These are phyloP conservation scores for Cylindrotheca fusiformis DNA, from an alignment of 108 stramenopile species.

Conservation along the genomic window DNA sequence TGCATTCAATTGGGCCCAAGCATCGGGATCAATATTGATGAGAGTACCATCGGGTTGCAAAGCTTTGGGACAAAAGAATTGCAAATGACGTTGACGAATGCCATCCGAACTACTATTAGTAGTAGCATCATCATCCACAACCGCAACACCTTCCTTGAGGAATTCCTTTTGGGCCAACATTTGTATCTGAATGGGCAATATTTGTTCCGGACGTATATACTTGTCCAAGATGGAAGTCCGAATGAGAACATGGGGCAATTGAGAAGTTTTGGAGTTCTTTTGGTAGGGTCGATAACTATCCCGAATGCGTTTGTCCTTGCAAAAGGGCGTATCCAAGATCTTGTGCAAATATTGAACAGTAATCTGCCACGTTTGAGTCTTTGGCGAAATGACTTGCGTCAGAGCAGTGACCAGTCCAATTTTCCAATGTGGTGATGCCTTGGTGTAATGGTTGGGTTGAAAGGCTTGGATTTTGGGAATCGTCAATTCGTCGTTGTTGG, in stretches of 20 bases:
- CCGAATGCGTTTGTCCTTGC: not conserved
- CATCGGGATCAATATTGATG: conserved; percentile 13
- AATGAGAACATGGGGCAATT: conserved; percentile 23
- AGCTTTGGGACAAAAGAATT: conserved; percentile 22
- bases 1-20: conserved; percentile 22
- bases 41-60: too few relatives aligned
- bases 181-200: conserved; percentile 17
- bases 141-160: not conserved
- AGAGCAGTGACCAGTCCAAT: conserved; percentile 25
- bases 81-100: conserved; percentile 2
- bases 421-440: conserved; percentile 32
- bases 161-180: conserved; percentile 20
- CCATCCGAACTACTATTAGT: too few relatives aligned
- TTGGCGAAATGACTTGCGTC: conserved; percentile 4
- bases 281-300: conserved; percentile 16
- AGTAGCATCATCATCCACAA: conserved; percentile 9
- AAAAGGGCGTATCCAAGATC: conserved; percentile 12
- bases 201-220: conserved; percentile 9
- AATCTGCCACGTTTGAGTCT: conserved; percentile 4
- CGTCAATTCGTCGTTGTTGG: not conserved
- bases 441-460: conserved; percentile 25
- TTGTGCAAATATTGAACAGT: conserved; percentile 30
- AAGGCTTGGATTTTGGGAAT: conserved; percentile 16
- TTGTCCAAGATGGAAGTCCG: conserved; percentile 3
- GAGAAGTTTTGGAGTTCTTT: conserved; percentile 1